Evolutionary conservation across 495 filamentous ascomycete genomes (phyloP).

Genomic region (Glutinoglossum americanum): DNA sequence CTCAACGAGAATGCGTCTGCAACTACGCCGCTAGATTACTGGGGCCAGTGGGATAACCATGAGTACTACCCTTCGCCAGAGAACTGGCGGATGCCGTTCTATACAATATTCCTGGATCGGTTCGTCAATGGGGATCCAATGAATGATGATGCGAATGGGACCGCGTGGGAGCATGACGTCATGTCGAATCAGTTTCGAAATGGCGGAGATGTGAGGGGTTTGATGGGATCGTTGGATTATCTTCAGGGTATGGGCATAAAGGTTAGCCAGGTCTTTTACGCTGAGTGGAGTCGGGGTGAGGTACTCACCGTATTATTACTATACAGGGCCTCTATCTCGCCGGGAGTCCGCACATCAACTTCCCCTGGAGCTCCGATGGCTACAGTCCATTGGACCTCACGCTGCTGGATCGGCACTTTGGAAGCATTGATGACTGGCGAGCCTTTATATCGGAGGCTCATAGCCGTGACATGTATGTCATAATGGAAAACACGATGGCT

Average conservation of each 20-base stretch:
- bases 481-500: constrained; percentile 50
- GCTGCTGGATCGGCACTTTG: constrained; percentile 47
- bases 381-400: constrained; percentile 41
- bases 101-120: constrained; percentile 47
- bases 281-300: not conserved
- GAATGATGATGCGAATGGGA: constrained; percentile 44
- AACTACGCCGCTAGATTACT: constrained; percentile 36
- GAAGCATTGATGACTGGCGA: constrained; percentile 41
- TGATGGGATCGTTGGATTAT: constrained; percentile 20
- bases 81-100: constrained; percentile 55
- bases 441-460: constrained; percentile 41
- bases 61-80: constrained; percentile 33
- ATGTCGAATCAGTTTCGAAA: constrained; percentile 20
- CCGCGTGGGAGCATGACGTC: constrained; percentile 8
- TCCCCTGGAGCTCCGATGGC: constrained; percentile 22
- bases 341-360: constrained; percentile 21
- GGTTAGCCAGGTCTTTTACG: not conserved
- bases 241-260: constrained; percentile 25
- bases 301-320: not conserved
- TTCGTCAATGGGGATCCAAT: constrained; percentile 51
- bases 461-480: constrained; percentile 43
- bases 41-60: constrained; percentile 32
- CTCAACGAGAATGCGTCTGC: constrained; percentile 40
- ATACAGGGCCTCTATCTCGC: constrained; percentile 31
- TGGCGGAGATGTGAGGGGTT: constrained; percentile 19